phyloP scores from a whole-genome alignment of 441 rosid species.

The Gossypium trilobum region DNA sequence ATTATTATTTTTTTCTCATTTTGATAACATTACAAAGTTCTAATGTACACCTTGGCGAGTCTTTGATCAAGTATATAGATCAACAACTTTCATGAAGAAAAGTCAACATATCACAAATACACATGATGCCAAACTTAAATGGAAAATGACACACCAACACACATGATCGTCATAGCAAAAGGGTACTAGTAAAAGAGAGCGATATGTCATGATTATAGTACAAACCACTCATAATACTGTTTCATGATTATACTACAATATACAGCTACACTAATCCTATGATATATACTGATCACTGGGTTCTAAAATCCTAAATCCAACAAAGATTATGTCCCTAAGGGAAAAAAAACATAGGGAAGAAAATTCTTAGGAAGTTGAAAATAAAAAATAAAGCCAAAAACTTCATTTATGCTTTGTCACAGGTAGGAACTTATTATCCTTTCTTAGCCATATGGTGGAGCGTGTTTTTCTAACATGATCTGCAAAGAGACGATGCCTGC shows the following conservation, averaged over 20 bases:
- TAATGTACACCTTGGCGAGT: background rate
- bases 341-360: background rate
- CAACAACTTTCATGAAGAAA: background rate
- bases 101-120: background rate
- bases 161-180: background rate
- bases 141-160: background rate
- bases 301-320: background rate
- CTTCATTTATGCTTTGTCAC: slow-evolving; percentile 8
- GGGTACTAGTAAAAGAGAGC: no score
- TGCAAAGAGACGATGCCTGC: slow-evolving; percentile 67
- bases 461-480: slow-evolving; percentile 69
- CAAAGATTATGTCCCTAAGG: background rate
- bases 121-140: background rate
- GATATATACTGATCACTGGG: background rate
- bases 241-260: no score
- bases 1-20: background rate
- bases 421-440: slow-evolving; percentile 15
- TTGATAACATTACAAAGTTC: background rate
- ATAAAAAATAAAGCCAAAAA: background rate
- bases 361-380: background rate
- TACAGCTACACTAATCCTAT: slow-evolving; percentile 1
- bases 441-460: slow-evolving; percentile 23
- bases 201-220: no score
- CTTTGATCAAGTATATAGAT: background rate
- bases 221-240: no score